Conservation (phyloP, 2,329 filamentous ascomycete species). For the Ophiocordyceps australis region DNA sequence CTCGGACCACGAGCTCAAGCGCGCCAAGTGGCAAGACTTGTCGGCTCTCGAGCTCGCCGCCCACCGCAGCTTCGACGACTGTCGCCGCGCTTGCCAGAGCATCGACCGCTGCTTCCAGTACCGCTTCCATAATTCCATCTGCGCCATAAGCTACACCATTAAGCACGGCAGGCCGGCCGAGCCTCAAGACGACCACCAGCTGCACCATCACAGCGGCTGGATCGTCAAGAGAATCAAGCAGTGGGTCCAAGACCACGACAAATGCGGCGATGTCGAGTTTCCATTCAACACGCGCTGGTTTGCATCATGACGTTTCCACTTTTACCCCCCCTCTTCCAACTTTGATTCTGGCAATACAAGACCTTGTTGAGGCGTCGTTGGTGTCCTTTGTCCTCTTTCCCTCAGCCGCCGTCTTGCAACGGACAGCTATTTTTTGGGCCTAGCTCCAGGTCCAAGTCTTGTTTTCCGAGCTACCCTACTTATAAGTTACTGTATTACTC, state of each 20-base stretch:
- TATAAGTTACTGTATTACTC: no score
- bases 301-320: no score
- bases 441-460: no score
- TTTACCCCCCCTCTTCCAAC: no score
- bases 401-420: no score
- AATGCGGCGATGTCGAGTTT: conserved; percentile 10
- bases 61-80: conserved; percentile 21
- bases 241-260: conserved; percentile 18
- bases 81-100: conserved; percentile 23
- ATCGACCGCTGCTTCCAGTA: conserved; percentile 20
- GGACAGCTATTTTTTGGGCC: no score
- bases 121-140: conserved; percentile 18
- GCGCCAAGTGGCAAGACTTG: conserved; percentile 14
- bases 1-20: conserved; percentile 10
- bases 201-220: conserved; percentile 21
- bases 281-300: conserved; percentile 1
- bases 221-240: conserved; percentile 17
- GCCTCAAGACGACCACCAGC: conserved; percentile 9
- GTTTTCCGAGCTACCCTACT: no score
- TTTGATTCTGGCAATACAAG: no score
- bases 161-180: conserved; percentile 19
- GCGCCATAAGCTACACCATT: conserved; percentile 15
- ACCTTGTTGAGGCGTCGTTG: no score
- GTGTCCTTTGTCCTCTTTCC: no score
- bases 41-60: conserved; percentile 20